A percentile compares a stretch with the other conserved stretches of the same genome.
These are phyloP conservation scores for Apiospora phragmitis DNA, from an alignment of 2,329 filamentous ascomycete genomes.

Conservation along the genomic window DNA sequence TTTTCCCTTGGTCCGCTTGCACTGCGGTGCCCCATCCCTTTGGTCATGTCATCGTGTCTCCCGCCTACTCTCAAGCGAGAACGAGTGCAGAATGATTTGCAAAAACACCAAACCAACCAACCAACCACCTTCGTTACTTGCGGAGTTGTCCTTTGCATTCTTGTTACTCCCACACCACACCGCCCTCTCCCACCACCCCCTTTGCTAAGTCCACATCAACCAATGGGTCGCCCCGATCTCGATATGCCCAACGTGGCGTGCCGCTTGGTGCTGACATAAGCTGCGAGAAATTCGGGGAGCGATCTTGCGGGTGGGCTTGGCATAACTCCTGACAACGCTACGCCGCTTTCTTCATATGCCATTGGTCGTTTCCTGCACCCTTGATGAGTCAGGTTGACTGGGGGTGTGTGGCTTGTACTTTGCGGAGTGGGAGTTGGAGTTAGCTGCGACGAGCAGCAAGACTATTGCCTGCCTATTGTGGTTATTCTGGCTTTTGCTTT, in stretches of 20 bases:
- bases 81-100: neutral
- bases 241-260: neutral
- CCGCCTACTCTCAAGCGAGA: neutral
- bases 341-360: neutral
- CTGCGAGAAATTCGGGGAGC: neutral
- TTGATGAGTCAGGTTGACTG: conserved; percentile 5
- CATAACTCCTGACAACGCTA: neutral
- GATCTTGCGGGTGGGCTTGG: conserved; percentile 1
- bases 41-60: neutral
- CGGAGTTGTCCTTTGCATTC: neutral
- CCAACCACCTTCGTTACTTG: neutral
- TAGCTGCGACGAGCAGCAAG: neutral
- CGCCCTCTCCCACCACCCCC: neutral
- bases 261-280: neutral
- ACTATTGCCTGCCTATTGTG: conserved; percentile 5
- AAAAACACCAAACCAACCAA: neutral
- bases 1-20: neutral
- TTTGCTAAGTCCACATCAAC: neutral
- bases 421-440: neutral
- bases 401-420: neutral
- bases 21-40: neutral
- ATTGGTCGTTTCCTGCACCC: neutral
- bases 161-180: neutral
- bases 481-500: neutral
- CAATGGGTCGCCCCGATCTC: neutral